phyloP scores from a whole-genome alignment of 371 early-diverging fungal genomes.

The Saksenaea vasiformis region DNA sequence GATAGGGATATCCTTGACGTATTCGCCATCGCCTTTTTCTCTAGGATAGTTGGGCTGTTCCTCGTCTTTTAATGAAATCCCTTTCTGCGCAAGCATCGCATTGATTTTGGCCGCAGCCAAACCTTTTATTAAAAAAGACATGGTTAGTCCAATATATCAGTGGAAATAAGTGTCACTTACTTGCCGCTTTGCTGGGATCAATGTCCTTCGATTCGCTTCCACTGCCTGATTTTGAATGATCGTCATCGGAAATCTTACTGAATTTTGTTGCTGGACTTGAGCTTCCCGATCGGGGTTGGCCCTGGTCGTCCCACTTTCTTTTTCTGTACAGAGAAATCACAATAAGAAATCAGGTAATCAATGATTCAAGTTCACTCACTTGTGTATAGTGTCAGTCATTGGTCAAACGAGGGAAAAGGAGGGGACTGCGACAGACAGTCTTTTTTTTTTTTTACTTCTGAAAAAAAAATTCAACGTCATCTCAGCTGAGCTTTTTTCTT shows the following conservation, averaged over 20 bases:
- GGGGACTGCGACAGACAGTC: neutral
- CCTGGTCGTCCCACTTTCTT: conserved; percentile 50
- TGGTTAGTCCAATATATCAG: neutral
- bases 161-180: conserved; percentile 25
- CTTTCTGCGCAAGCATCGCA: conserved; percentile 62
- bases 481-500: too few relatives aligned
- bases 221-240: conserved; percentile 4
- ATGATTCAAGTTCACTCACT: neutral
- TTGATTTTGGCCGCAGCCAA: conserved; percentile 60
- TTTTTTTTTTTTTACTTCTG: too few relatives aligned
- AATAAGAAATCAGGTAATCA: neutral
- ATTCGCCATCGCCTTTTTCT: conserved; percentile 39
- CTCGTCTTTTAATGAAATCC: conserved; percentile 30
- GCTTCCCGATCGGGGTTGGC: conserved; percentile 18
- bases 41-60: conserved; percentile 4
- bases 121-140: conserved; percentile 20
- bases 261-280: conserved; percentile 23
- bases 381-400: conserved; percentile 8
- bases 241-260: conserved; percentile 22
- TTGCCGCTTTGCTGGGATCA: conserved; percentile 41
- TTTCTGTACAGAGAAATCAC: conserved; percentile 25
- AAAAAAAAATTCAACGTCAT: too few relatives aligned
- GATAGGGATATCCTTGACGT: conserved; percentile 70
- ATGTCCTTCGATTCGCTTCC: conserved; percentile 7
- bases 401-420: neutral